These are phyloP conservation scores for Salvia splendens DNA, from an alignment of 257 asterid species.

Conservation along the genomic window DNA sequence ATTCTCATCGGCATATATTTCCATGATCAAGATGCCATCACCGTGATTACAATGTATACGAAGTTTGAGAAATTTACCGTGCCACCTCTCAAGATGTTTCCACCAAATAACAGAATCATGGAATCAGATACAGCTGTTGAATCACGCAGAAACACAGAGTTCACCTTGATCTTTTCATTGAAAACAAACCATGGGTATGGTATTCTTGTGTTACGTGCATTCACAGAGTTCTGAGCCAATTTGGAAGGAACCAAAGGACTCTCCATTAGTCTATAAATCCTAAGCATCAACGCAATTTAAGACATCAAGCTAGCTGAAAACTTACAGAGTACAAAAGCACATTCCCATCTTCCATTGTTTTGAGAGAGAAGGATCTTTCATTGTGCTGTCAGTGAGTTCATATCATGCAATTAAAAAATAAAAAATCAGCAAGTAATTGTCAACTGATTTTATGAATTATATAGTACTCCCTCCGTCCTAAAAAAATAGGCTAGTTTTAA, in stretches of 20 bases:
- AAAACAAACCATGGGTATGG: constrained; percentile 96
- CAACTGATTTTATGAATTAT: background rate
- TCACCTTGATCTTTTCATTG: constrained; percentile 89
- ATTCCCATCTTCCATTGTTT: constrained; percentile 96
- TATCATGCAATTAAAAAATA: constrained; percentile 25
- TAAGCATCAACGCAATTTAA: constrained; percentile 16
- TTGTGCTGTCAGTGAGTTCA: constrained; percentile 64
- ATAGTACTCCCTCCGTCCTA: too few species aligned
- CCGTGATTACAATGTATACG: constrained; percentile 10
- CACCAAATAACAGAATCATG: constrained; percentile 87
- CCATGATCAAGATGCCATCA: background rate
- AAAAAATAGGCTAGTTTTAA: too few species aligned
- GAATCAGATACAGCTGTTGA: constrained; percentile 92
- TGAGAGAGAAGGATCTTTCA: constrained; percentile 80
- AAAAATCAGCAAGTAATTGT: background rate
- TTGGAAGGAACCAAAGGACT: constrained; percentile 24
- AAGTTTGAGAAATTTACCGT: constrained; percentile 46
- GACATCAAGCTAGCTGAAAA: constrained; percentile 30
- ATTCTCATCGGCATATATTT: too few species aligned
- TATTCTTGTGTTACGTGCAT: constrained; percentile 67
- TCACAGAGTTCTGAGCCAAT: constrained; percentile 70
- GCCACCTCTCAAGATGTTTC: constrained; percentile 66
- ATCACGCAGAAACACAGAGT: constrained; percentile 88
- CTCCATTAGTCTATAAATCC: constrained; percentile 8
- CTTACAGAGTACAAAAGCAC: constrained; percentile 82